These are phyloP conservation scores for Boletus rubropictus DNA, from an alignment of 768 basidiomycete genomes.

Conservation along the genomic window DNA sequence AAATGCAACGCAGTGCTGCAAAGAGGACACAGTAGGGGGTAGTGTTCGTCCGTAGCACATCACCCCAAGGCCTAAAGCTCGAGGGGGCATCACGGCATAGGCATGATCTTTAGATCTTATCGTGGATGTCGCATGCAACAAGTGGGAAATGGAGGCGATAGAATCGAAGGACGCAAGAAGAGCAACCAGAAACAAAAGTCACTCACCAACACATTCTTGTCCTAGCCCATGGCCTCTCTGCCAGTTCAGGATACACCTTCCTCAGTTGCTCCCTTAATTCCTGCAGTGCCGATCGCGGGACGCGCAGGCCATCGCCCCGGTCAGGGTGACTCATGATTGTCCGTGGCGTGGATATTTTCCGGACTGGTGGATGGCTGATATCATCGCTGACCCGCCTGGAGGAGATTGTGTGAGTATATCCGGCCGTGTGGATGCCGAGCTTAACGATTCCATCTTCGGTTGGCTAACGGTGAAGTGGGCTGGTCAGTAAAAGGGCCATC, in stretches of 20 bases:
- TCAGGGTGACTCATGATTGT: slow-evolving; percentile 60
- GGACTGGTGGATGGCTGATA: slow-evolving; percentile 4
- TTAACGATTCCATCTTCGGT: slow-evolving; percentile 68
- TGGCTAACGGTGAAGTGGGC: slow-evolving; percentile 41
- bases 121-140: not conserved
- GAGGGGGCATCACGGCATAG: not conserved
- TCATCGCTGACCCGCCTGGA: slow-evolving; percentile 1
- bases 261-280: slow-evolving; percentile 48
- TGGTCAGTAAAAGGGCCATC: not conserved
- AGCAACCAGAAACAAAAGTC: not conserved
- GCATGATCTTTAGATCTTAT: not conserved
- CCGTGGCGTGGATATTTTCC: slow-evolving; percentile 65
- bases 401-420: slow-evolving; percentile 47
- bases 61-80: not conserved
- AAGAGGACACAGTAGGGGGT: not conserved
- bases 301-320: slow-evolving; percentile 46
- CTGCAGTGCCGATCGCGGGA: slow-evolving; percentile 54
- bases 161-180: not conserved
- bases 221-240: slow-evolving; percentile 57
- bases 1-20: not conserved
- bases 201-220: slow-evolving; percentile 88
- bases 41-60: not conserved
- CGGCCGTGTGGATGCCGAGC: slow-evolving; percentile 68
- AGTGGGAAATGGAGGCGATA: not conserved
- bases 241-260: slow-evolving; percentile 71